Base-by-base conservation (phyloP, 2,329 filamentous ascomycete genomes). In the Botrytis hyacinthi region DNA sequence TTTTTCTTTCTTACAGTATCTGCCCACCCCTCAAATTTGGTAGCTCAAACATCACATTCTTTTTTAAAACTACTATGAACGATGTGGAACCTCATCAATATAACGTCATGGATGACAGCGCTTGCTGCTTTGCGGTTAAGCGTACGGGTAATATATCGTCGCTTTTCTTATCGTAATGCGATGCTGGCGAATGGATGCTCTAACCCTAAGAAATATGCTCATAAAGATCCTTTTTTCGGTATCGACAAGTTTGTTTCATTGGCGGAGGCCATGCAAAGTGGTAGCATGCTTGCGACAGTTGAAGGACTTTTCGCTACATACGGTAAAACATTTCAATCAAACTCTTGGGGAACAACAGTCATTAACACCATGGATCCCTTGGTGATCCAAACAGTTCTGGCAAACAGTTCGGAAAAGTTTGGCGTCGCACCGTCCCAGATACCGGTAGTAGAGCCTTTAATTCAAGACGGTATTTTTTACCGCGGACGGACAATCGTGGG, bases 381-480 rank as follows among this genome's bases (percentile, higher is more conserved):
- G 72, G 88, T 89, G 73, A 79, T 89, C 73, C 88, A 89, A 78
- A 83, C 86, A 0, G 79, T 89, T 18, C 81, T 90, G 14, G 85
- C 87, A 0, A 84, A 84, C 44, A 84, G 87, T 72, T 89, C 89
- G 79, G 81, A 85, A 73, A 84, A 88, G 73, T 90, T 85, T 74
- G 84, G 83, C 44, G 83, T 87, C 73, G 85, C 85, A 1, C 76
- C 80, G 0, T 75, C 76, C 46, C 86, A 86, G 73, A 83, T 84
- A 73, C 74, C 80, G 1, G 77, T 81, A 12, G 84, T 85, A 81
- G 78, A 81, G 0, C 85, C 84, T 0, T 83, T 89, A 66, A 80
- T 89, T 6, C 87, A 87, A 12, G 83, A 88, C 74, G 86, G 85
- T 72, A 88, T 89, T 76, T 88, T 88, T 89, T 76, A 86, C 84